These are phyloP conservation scores for Sistotremastrum niveocremeum DNA, from an alignment of 768 basidiomycete species.

Conservation along the genomic window DNA sequence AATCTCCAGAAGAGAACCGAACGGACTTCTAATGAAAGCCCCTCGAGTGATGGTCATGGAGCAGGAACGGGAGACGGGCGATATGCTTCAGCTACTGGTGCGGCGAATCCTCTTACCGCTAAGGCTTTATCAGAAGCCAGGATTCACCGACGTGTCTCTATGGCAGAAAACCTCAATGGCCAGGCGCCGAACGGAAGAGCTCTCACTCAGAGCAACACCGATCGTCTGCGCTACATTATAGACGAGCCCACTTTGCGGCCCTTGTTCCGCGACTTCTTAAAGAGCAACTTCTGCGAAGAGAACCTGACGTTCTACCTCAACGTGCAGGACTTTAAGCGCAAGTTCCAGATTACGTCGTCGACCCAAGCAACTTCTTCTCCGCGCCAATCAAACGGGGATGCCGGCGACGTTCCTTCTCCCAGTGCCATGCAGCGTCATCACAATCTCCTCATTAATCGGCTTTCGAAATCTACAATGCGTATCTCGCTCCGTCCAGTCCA, in stretches of 20 bases:
- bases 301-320: conserved; percentile 97
- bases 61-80: background rate
- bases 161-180: conserved; percentile 58
- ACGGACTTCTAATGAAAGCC: conserved; percentile 45
- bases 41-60: conserved; percentile 11
- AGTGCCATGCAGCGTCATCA: conserved; percentile 93
- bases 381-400: conserved; percentile 35
- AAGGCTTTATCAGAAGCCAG: conserved; percentile 38
- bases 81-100: conserved; percentile 5
- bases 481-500: conserved; percentile 88
- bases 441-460: conserved; percentile 91
- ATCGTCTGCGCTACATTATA: conserved; percentile 80
- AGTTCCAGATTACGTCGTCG: conserved; percentile 90
- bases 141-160: conserved; percentile 66
- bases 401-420: conserved; percentile 11
- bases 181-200: conserved; percentile 40
- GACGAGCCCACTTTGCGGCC: conserved; percentile 82
- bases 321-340: conserved; percentile 91
- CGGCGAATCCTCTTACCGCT: background rate
- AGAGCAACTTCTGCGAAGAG: conserved; percentile 95
- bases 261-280: conserved; percentile 89
- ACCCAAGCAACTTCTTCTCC: conserved; percentile 62
- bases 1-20: conserved; percentile 36
- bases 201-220: conserved; percentile 80
- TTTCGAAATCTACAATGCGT: conserved; percentile 86